Base-by-base conservation (phyloP, 192 early-diverging fungal genomes). In the Chytriomyces sp. region DNA sequence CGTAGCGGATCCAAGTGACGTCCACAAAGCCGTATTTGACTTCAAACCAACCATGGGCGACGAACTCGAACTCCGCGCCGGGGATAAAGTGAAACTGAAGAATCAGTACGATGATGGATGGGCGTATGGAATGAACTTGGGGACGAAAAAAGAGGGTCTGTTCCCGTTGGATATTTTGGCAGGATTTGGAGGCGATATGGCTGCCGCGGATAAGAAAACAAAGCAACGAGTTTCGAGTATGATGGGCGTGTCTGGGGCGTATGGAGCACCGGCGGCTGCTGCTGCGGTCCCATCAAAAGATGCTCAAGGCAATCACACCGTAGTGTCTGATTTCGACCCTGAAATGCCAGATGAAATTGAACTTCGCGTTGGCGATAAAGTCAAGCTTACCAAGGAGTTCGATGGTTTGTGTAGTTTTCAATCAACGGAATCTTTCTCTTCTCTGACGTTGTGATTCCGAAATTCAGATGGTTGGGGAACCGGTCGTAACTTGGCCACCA, bases 401-500 rank as follows among this genome's bases (percentile, higher is more conserved):
- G 53, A 57, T 3, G 53, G 53, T 57, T 35, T 35, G 28, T n/a
- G n/a, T 35, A 35, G n/a, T 35, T 35, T 35, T 35, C 28, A 35
- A 1, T 35, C 13, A 57, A 3, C 18, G 50, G 13, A 2, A 11
- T 57, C 53, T 57, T 57, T 57, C 3, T 35, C 1, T 35, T n/a
- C 2, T 35, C 2, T 2, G 0, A 35, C 28, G 0, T 35, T 1
- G 28, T 35, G 28, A 35, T 57, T 57, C 53, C 20, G 13, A 11
- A n/a, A 11, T 57, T 57, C 53, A 57, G 86, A 87, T 75, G 83
- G 86, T 24, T 87, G 86, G 86, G 81, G 77, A 8, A 84, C 67
- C 61, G 86, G 86, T 11, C 77, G 76, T 59, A 87, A 86, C 77
- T 67, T 84, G 82, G 82, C 72, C 61, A 86, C 86, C 11, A 82